Evolutionary conservation across 2,329 filamentous ascomycete genomes (phyloP), one percentile per base, ranked within the genome.

Genomic region (Ophiostoma quercus): DNA sequence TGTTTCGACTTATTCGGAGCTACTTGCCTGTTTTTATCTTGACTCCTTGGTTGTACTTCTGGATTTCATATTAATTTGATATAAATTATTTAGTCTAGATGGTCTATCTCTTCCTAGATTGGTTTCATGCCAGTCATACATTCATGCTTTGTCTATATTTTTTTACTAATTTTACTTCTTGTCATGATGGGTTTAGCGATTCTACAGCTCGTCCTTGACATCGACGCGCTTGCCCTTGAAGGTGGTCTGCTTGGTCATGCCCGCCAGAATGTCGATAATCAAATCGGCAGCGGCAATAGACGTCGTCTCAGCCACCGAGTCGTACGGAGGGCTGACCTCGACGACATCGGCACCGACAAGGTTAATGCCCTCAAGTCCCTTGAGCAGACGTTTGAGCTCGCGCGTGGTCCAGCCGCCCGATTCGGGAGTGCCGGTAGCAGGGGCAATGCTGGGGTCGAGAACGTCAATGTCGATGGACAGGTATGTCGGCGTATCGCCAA

Each of bases 381-480:
- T 83, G 76, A 97, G 79, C 69, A 97, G 92, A 8, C 90, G 83
- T 72, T 96, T 94, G 74, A 97, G 82, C 81, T 97, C 93, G 67
- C 93, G 83, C 19, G 90, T 95, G 3, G 92, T 95, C 93, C 92
- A 97, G 41, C 93, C 93, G 68, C 93, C 92, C 0, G 92, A 90
- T 80, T 96, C 93, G 0, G 93, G 93, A 0, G 93, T 96, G 0
- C 93, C 93, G 0, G 92, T 96, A 1, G 74, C 75, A 0, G 74
- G 75, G 9, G 76, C 77, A 39, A 78, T 78, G 2, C 76, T 76
- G 25, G 76, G 76, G 68, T 78, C 77, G 7, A 78, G 74, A 25
- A 78, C 77, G 71, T 78, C 77, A 62, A 78, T 81, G 69, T 77
- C 76, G 41, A 76, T 73, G 9, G 69, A 72, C 25, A 76, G 67